Base-by-base conservation (phyloP, 2,329 filamentous ascomycete genomes). In the Apiospora koreana region DNA sequence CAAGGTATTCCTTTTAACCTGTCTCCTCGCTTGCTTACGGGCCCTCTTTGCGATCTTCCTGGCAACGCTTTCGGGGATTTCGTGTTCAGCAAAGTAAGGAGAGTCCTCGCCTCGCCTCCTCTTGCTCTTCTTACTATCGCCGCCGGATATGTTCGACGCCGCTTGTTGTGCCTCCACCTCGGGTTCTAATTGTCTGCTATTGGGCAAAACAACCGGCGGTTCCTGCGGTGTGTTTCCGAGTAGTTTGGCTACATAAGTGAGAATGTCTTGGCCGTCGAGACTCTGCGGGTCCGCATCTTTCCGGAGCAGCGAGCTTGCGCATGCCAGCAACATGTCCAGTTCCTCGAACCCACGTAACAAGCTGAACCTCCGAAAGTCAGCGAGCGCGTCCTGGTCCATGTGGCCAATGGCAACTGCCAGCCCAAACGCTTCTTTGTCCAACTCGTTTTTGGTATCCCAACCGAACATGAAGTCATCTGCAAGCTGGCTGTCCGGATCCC, bases 281-380 rank as follows among this genome's bases (percentile, higher is more conserved):
- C 76, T 72, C 16, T 75, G 31, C 2, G 68, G 42, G 42, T 69
- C 72, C 12, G 70, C 69, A 7, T 72, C 72, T 62, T 74, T 73
- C 14, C 77, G 71, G 65, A 68, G 75, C 73, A 81, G 70, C 2
- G 77, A 58, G 23, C 46, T 67, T 2, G 81, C 81, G 65, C 79
- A 79, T 21, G 72, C 73, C 25, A 82, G 69, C 50, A 79, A 74
- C 72, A 81, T 76, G 18, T 79, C 72, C 76, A 78, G 81, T 58
- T 81, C 77, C 64, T 82, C 80, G 12, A 74, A 68, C 0, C 79
- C 79, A 12, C 77, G 77, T 54, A 77, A 69, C 1, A 83, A 72
- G 64, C 79, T 38, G 16, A 62, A 62, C 18, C 54, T n/a, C 21
- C 54, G 54, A 7, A 66, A 45, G 6, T 45, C 64, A 25, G 38